Conservation (phyloP, 78 protist species). For the Chrysochromulina parva region DNA sequence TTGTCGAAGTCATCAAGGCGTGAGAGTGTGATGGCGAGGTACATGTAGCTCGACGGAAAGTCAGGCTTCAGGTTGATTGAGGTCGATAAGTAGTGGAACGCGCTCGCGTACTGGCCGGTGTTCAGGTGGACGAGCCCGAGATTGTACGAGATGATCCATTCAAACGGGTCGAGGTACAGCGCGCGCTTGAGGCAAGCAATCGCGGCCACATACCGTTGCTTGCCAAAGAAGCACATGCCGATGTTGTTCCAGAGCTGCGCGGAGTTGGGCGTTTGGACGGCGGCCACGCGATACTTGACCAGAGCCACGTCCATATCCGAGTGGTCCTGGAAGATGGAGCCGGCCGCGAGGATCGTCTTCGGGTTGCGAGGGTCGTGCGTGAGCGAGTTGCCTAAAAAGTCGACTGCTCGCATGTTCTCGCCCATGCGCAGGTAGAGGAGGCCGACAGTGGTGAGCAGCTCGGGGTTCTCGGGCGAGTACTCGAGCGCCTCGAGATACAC, state of each 20-base stretch:
- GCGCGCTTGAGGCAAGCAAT: conserved; percentile 86
- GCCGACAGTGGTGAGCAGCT: conserved; percentile 75
- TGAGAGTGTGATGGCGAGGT: conserved; percentile 75
- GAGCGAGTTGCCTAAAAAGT: conserved; percentile 70
- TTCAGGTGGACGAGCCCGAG: conserved; percentile 62
- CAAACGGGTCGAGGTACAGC: conserved; percentile 78
- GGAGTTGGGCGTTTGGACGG: conserved; percentile 57
- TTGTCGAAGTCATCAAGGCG: conserved; percentile 69
- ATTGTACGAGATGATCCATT: conserved; percentile 85
- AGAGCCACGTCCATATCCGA: conserved; percentile 84
- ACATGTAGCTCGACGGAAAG: conserved; percentile 71
- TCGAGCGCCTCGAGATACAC: conserved; percentile 35
- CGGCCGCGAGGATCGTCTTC: conserved; percentile 81
- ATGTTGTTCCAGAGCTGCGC: conserved; percentile 92
- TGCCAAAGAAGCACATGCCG: conserved; percentile 86
- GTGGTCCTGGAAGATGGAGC: conserved; percentile 75
- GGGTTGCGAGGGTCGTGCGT: conserved; percentile 72
- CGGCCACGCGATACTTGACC: conserved; percentile 74
- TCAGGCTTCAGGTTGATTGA: conserved; percentile 65
- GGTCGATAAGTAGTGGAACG: conserved; percentile 76
- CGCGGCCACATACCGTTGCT: conserved; percentile 64
- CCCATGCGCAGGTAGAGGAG: conserved; percentile 64
- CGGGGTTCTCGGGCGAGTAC: conserved; percentile 77
- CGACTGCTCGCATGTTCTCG: conserved; percentile 70
- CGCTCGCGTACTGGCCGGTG: conserved; percentile 64